These are phyloP conservation scores for Diatrype stigma DNA, from an alignment of 2,329 filamentous ascomycete species.

Conservation along the genomic window DNA sequence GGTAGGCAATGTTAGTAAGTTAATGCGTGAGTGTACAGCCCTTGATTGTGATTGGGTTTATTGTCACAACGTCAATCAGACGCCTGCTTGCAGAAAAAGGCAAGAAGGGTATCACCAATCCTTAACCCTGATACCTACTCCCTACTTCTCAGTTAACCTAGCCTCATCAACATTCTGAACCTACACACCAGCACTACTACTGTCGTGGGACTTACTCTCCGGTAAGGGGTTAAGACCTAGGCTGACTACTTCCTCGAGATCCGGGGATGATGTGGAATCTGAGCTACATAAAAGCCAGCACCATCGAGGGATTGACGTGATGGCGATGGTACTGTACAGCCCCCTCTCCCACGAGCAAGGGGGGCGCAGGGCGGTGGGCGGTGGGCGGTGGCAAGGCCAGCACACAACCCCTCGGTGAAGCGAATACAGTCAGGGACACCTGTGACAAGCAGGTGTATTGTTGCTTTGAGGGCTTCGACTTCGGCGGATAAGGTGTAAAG, in stretches of 20 bases:
- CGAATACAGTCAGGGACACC: too few species aligned
- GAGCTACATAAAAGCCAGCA: conserved; percentile 61
- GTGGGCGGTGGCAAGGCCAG: background rate
- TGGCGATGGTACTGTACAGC: conserved; percentile 63
- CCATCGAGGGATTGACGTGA: conserved; percentile 61
- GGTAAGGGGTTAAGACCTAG: conserved; percentile 50
- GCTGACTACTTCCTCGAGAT: conserved; percentile 63
- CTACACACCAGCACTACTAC: background rate
- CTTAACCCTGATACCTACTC: background rate
- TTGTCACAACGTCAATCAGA: too few species aligned
- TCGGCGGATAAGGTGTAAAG: too few species aligned
- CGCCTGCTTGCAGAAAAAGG: too few species aligned
- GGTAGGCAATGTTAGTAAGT: too few species aligned
- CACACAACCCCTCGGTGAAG: background rate
- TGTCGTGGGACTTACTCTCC: background rate
- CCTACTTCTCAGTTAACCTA: background rate
- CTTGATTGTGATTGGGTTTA: too few species aligned
- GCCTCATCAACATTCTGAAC: background rate
- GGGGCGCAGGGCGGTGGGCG: too few species aligned
- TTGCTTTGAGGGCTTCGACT: too few species aligned
- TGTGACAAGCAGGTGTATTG: too few species aligned
- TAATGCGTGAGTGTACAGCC: too few species aligned
- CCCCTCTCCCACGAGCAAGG: background rate
- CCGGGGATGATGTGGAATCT: conserved; percentile 62
- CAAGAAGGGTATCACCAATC: too few species aligned